Conservation (phyloP, 2,329 filamentous ascomycete genomes). For the Colletotrichum graminicola region DNA sequence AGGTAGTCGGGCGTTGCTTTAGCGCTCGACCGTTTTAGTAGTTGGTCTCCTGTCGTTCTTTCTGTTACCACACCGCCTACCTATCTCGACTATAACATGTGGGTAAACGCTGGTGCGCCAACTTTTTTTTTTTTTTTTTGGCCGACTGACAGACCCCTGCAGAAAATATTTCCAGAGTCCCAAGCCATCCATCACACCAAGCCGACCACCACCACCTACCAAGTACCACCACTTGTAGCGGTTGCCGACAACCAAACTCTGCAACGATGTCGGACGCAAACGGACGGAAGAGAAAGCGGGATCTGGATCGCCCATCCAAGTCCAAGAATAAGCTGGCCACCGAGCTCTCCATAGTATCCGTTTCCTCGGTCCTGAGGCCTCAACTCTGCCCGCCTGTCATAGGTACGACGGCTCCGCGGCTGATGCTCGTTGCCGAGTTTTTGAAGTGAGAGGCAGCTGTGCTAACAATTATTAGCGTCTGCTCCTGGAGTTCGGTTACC, state of each 20-base stretch:
- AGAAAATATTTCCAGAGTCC: constrained; percentile 43
- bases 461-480: constrained; percentile 42
- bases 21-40: not conserved
- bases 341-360: constrained; percentile 54
- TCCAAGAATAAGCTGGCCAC: constrained; percentile 63
- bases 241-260: constrained; percentile 11
- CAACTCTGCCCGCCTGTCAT: constrained; percentile 65
- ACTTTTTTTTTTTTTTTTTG: constrained; percentile 31
- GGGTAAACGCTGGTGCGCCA: constrained; percentile 30
- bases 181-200: constrained; percentile 22
- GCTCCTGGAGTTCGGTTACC: constrained; percentile 54
- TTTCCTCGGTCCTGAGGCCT: constrained; percentile 60
- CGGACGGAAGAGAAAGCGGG: constrained; percentile 68
- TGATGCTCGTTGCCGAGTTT: not conserved
- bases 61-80: constrained; percentile 24
- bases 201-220: constrained; percentile 14
- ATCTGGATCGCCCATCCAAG: constrained; percentile 55
- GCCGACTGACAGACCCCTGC: constrained; percentile 13
- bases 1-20: not conserved
- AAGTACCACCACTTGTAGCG: not conserved
- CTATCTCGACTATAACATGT: not conserved
- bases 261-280: constrained; percentile 54
- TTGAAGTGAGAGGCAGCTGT: not conserved
- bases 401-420: constrained; percentile 54
- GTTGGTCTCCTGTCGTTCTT: not conserved